Conservation (phyloP, 805 yeast species). For the Jamesozyma piceae region DNA sequence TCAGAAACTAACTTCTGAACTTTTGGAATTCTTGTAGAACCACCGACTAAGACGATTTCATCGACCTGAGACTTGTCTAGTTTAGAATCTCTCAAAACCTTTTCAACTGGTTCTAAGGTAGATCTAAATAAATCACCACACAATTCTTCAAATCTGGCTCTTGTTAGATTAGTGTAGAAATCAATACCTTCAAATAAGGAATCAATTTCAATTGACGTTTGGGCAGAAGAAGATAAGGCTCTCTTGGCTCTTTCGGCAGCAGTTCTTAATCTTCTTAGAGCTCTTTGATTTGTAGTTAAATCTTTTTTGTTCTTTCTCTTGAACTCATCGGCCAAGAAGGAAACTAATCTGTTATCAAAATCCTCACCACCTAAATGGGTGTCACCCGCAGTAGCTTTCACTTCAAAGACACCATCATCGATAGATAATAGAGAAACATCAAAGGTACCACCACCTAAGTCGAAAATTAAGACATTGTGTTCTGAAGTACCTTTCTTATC, state of each 20-base stretch:
- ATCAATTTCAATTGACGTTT: slow-evolving; percentile 91
- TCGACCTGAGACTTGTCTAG: slow-evolving; percentile 81
- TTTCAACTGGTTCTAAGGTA: slow-evolving; percentile 90
- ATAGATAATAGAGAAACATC: slow-evolving; percentile 88
- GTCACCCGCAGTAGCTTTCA: slow-evolving; percentile 79
- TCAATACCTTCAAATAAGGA: slow-evolving; percentile 91
- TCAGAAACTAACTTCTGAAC: slow-evolving; percentile 91
- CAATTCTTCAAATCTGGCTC: slow-evolving; percentile 96
- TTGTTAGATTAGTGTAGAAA: slow-evolving; percentile 90
- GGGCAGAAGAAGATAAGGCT: slow-evolving; percentile 92
- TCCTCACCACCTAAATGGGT: slow-evolving; percentile 97
- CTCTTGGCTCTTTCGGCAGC: slow-evolving; percentile 99
- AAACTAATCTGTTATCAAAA: slow-evolving; percentile 91
- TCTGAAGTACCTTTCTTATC: slow-evolving; percentile 68
- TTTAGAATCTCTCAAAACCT: slow-evolving; percentile 84
- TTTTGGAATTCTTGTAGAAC: slow-evolving; percentile 97
- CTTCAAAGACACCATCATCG: slow-evolving; percentile 95
- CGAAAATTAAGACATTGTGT: slow-evolving; percentile 84
- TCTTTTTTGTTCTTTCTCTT: slow-evolving; percentile 95
- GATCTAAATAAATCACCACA: slow-evolving; percentile 92
- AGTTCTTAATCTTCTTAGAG: slow-evolving; percentile 92
- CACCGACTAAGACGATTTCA: slow-evolving; percentile 94
- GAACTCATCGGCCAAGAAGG: slow-evolving; percentile 83
- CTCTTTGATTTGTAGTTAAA: slow-evolving; percentile 81
- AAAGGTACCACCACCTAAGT: slow-evolving; percentile 96